Evolutionary conservation across 75 land plant genomes (phyloP), one percentile per base, ranked within the genome.

Genomic region (Pseudotsuga menziesii): DNA sequence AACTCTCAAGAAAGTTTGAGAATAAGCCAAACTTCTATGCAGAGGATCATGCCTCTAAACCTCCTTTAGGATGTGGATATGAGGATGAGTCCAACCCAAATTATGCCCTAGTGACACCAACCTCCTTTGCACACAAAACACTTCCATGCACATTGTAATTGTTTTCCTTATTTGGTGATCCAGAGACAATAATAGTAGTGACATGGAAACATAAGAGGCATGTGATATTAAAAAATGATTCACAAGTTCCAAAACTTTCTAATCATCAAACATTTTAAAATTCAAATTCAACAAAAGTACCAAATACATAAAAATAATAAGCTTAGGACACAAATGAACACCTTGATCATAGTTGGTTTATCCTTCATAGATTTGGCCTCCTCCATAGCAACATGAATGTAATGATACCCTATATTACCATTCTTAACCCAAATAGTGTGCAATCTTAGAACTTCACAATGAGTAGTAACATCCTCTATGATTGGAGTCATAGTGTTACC

Each of bases 161-260:
- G 89, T 96, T 96, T 23, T 94, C 86, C 89, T 96, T 96, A 91
- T 96, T 96, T 20, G 97, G 98, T 23, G 99, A 94, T 6, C 99
- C 99, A 85, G 63, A 96, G 41, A 94, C 95, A 78, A 96, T 94
- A 52, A 93, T 92, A 17, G 99, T 94, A 5, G 98, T 96, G 27
- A 85, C 83, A 97, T 96, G 82, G 27, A 20, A 56, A 14, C 22
- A 20, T 26, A 81, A 56, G 25, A 29, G 57, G 36, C 52, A 62
- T 19, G 56, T 60, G 57, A 76, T 56, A 71, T 35, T 32, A 48
- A 48, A 48, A 48, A 48, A 69, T 69, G 8, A 69, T 20, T 41
- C 22, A 44, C 36, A 79, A 41, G 26, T 74, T 9, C 16, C n/a
- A 15, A 12, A 73, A 29, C 17, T 6, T 78, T 36, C 56, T 78